Evolutionary conservation across 768 basidiomycete genomes (phyloP).

Genomic region (Lentinus brumalis): DNA sequence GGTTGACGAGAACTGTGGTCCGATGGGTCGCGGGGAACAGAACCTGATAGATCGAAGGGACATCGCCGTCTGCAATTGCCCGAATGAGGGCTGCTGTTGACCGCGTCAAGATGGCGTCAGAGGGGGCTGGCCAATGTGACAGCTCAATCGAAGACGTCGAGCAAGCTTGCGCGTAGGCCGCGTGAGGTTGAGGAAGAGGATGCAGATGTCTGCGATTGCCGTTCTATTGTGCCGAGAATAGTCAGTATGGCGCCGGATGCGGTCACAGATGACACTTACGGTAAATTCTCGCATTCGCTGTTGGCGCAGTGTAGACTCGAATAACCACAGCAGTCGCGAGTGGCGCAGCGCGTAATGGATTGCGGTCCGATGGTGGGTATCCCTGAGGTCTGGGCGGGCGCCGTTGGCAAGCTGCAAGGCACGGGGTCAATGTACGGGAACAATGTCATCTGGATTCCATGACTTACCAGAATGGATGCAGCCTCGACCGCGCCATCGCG

Average conservation of each 20-base stretch:
- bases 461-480: slow-evolving; percentile 63
- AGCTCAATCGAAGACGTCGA: slow-evolving; percentile 6
- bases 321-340: slow-evolving; percentile 66
- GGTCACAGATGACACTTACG: slow-evolving; percentile 39
- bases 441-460: background rate
- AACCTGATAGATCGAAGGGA: slow-evolving; percentile 16
- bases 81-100: slow-evolving; percentile 16
- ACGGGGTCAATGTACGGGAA: background rate
- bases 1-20: slow-evolving; percentile 54
- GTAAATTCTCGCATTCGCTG: slow-evolving; percentile 61
- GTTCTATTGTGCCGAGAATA: background rate
- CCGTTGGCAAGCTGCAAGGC: slow-evolving; percentile 59
- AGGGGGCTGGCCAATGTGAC: slow-evolving; percentile 4
- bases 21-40: slow-evolving; percentile 37
- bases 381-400: slow-evolving; percentile 72
- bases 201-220: slow-evolving; percentile 16
- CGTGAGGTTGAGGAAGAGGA: slow-evolving; percentile 14
- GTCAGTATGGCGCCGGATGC: background rate
- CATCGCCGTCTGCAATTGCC: slow-evolving; percentile 15
- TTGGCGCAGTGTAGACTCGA: slow-evolving; percentile 64
- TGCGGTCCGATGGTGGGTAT: slow-evolving; percentile 70
- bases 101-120: slow-evolving; percentile 8
- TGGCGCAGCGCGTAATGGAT: slow-evolving; percentile 69
- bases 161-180: slow-evolving; percentile 16
- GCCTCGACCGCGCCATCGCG: slow-evolving; percentile 72